These are phyloP conservation scores for Stemphylium vesicarium DNA, from an alignment of 2,329 filamentous ascomycete species.

Conservation along the genomic window DNA sequence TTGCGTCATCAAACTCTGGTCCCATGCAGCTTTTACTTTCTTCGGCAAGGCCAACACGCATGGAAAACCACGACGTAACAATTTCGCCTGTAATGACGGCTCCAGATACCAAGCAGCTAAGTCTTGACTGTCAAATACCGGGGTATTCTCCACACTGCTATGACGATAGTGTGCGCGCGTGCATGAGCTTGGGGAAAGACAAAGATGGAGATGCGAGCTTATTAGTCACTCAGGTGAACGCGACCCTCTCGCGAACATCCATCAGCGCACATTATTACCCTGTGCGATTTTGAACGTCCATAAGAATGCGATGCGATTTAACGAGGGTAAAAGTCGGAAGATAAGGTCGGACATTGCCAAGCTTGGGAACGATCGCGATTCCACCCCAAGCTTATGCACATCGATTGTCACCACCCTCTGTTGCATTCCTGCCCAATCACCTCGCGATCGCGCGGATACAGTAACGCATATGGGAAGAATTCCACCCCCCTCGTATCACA, in stretches of 20 bases:
- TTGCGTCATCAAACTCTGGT: neutral
- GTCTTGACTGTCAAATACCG: neutral
- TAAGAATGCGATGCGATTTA: neutral
- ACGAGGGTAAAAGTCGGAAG: neutral
- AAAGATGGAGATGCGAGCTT: neutral
- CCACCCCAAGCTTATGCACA: neutral
- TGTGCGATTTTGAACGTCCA: neutral
- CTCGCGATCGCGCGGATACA: neutral
- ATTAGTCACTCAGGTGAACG: neutral
- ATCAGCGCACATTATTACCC: neutral
- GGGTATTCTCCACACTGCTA: neutral
- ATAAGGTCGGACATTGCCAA: slow-evolving; percentile 4
- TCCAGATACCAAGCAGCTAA: neutral
- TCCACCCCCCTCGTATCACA: slow-evolving; percentile 3
- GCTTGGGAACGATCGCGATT: slow-evolving; percentile 1
- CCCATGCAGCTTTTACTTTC: neutral
- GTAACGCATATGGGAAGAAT: slow-evolving; percentile 2
- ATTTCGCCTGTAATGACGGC: neutral
- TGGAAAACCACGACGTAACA: neutral
- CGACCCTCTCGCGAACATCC: neutral
- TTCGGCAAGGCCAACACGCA: neutral
- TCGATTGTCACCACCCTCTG: neutral
- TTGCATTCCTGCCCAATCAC: neutral
- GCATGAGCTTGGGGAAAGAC: neutral
- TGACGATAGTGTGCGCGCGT: neutral